Percentiles rank a stretch among this genome's conserved stretches.
These are phyloP conservation scores for Syncephalis fuscata DNA, from an alignment of 371 early-diverging fungal genomes.

Conservation along the genomic window DNA sequence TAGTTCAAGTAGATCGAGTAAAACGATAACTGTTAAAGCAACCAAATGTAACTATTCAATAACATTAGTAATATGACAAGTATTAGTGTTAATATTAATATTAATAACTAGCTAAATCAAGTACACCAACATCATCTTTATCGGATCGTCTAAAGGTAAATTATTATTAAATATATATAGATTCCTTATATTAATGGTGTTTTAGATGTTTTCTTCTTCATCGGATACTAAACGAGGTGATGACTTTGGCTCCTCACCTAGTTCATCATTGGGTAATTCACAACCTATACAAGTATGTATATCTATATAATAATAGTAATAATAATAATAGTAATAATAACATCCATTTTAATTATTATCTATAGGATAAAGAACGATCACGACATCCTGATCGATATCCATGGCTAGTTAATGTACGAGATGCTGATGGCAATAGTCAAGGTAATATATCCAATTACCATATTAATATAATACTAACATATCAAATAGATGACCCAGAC, in stretches of 20 bases:
- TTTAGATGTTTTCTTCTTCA: too few relatives aligned
- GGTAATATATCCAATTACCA: constrained; percentile 10
- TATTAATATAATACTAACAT: background rate
- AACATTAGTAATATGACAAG: background rate
- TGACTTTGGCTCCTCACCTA: too few relatives aligned
- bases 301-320: too few relatives aligned
- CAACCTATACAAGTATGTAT: too few relatives aligned
- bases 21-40: too few relatives aligned
- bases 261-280: too few relatives aligned
- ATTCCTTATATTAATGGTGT: too few relatives aligned
- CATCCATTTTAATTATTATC: background rate
- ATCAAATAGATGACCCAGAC: constrained; percentile 38
- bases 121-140: background rate
- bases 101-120: constrained; percentile 8
- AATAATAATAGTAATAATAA: too few relatives aligned
- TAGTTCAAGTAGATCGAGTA: background rate
- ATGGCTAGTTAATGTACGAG: constrained; percentile 73
- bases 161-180: too few relatives aligned
- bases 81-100: background rate
- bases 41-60: background rate
- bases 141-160: too few relatives aligned
- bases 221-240: too few relatives aligned
- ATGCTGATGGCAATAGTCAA: constrained; percentile 48
- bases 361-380: background rate
- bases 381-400: constrained; percentile 72